A percentile compares a stretch with the other conserved stretches of the same genome.
Evolutionary conservation across 805 yeast genomes (phyloP).

Genomic region (Scheffersomyces stipitis): DNA sequence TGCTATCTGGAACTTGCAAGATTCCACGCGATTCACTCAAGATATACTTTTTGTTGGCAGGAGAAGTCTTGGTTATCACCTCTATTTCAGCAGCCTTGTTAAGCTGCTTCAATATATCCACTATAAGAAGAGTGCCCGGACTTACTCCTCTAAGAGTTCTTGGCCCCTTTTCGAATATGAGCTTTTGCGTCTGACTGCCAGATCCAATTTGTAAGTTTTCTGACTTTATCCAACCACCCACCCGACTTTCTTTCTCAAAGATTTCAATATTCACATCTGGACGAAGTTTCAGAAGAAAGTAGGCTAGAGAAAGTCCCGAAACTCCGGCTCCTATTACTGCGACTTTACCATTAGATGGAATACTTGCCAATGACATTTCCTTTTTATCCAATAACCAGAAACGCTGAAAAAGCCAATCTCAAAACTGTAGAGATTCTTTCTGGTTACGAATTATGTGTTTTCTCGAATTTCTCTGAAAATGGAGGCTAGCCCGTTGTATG

Average conservation of each 20-base stretch:
- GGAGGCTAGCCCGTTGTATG: no score
- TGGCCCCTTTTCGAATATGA: constrained; percentile 81
- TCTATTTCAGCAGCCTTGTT: constrained; percentile 50
- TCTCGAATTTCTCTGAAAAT: neutral
- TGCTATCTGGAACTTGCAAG: constrained; percentile 53
- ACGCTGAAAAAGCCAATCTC: neutral
- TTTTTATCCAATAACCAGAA: no score
- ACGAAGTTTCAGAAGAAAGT: constrained; percentile 64
- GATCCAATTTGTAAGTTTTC: constrained; percentile 29
- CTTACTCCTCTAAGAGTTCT: constrained; percentile 83
- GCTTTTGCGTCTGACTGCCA: constrained; percentile 13
- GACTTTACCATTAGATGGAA: constrained; percentile 43
- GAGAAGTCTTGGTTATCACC: constrained; percentile 56
- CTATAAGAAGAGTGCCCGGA: constrained; percentile 68
- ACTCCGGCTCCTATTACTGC: constrained; percentile 88
- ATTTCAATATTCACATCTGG: constrained; percentile 72
- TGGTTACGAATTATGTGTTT: constrained; percentile 1
- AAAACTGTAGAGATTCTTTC: neutral
- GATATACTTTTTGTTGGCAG: constrained; percentile 73
- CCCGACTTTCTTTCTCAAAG: constrained; percentile 51
- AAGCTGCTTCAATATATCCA: constrained; percentile 56
- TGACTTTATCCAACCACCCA: constrained; percentile 83
- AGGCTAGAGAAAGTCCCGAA: constrained; percentile 76
- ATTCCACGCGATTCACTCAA: constrained; percentile 47
- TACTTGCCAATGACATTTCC: constrained; percentile 15